A percentile compares a stretch with the other conserved stretches of the same genome.
These are phyloP conservation scores for Suillus weaverae DNA, from an alignment of 768 basidiomycete genomes.

Conservation along the genomic window DNA sequence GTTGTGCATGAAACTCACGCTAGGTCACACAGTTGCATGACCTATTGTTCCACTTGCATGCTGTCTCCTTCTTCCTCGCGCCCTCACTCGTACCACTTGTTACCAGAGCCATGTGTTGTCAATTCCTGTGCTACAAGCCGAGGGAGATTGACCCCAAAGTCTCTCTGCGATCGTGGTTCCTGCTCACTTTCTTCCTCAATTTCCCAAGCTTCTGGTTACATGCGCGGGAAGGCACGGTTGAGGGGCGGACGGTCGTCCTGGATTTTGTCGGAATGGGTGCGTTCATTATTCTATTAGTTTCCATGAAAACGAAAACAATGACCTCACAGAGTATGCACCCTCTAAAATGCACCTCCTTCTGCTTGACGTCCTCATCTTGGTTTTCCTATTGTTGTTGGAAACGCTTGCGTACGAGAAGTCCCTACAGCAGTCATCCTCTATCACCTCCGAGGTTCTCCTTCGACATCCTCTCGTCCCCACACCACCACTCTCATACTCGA, in stretches of 20 bases:
- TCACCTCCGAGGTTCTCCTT: slow-evolving; percentile 41
- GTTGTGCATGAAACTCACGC: slow-evolving; percentile 11
- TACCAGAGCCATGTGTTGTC: slow-evolving; percentile 50
- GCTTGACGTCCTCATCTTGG: slow-evolving; percentile 67
- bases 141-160: slow-evolving; percentile 63
- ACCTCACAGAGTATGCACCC: slow-evolving; percentile 51
- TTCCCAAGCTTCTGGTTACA: slow-evolving; percentile 63
- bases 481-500: slow-evolving; percentile 22
- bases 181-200: slow-evolving; percentile 59
- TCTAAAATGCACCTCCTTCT: slow-evolving; percentile 63
- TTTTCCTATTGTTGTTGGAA: slow-evolving; percentile 64
- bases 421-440: slow-evolving; percentile 38
- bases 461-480: slow-evolving; percentile 26
- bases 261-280: slow-evolving; percentile 79
- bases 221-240: slow-evolving; percentile 47
- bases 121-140: slow-evolving; percentile 67
- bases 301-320: background rate
- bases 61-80: slow-evolving; percentile 75
- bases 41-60: slow-evolving; percentile 70
- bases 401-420: slow-evolving; percentile 68
- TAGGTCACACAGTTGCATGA: slow-evolving; percentile 55
- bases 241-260: slow-evolving; percentile 65
- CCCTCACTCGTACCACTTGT: slow-evolving; percentile 50
- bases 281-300: background rate
- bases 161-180: slow-evolving; percentile 69